Base-by-base conservation (phyloP, 345 rosid genomes). In the Leavenworthia alabamica region DNA sequence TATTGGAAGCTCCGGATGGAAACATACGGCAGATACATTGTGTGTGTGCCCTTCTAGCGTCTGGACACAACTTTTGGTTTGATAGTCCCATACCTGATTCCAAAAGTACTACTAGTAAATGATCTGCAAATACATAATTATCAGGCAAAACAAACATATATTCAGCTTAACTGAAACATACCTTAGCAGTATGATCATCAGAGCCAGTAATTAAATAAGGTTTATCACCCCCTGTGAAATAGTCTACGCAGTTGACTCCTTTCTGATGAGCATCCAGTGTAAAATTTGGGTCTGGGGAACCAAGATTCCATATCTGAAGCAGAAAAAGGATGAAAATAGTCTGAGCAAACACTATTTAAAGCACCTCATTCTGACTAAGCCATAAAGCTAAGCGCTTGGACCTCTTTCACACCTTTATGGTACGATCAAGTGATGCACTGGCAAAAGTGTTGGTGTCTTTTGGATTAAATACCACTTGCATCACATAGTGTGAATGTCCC, bases 401-500 rank as follows among this genome's bases (percentile, higher is more conserved):
- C 32, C 11, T 22, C 59, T 48, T 29, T 15, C 48, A 23, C 71
- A 93, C 97, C 96, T 93, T 88, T 61, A 83, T 72, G 15, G 90
- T 86, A 55, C 88, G 89, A 80, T 93, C 99, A 76, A 93, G 96
- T 31, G 97, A 93, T 16, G 96, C 97, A 74, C 95, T 89, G 33
- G 97, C 97, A 74, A 93, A 93, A 49, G 97, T 90, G 70, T 90
- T 83, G 46, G 88, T 83, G 64, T 90, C 96, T 72, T 84, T 86
- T 26, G 97, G 97, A 72, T 86, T 87, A 64, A 93, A 85, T 15
- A 90, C 81, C 16, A 85, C 94, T 78, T 93, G 97, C 97, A 93
- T 93, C 59, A 93, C 97, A 82, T 93, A 89, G 76, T 93, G 99
- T 8, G 99, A 93, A 47, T 93, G 99, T 20, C 99, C 99, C 78